Base-by-base conservation (phyloP, 345 rosid genomes). In the Hevea brasiliensis region DNA sequence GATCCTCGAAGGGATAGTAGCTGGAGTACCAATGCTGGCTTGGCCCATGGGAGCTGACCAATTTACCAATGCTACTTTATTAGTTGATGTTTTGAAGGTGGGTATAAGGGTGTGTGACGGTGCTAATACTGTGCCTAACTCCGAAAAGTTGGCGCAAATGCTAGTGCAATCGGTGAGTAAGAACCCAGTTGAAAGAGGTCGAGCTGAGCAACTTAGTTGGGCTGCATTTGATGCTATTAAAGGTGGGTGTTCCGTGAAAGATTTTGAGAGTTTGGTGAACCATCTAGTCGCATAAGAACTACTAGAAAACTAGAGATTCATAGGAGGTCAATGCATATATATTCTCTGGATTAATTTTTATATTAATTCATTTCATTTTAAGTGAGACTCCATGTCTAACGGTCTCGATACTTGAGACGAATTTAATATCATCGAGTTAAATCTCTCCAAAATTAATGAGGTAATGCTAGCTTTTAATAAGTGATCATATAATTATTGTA, bases 31-130 rank as follows among this genome's bases (percentile, higher is more conserved):
- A 13, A 80, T 92, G 89, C 79, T 91, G 62, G 76, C 89, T 7
- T 91, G 93, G 93, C 91, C 93, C 0, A 86, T 88, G 88, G 72
- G 78, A 35, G 89, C 90, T 0, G 92, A 90, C 73, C 97, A 90
- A 64, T 89, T 70, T 51, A 53, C 69, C 4, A 72, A 86, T 55
- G 88, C 89, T 27, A 45, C 59, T 23, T 76, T 87, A 29, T 53
- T 88, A 77, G 90, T 89, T 7, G 92, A 91, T 18, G 81, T 85
- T 73, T 51, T 86, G 48, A 78, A 76, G 42, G 85, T 84, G 2
- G 97, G 81, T 6, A 73, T 71, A 20, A 80, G 83, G 58, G 90
- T 81, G 2, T 77, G 89, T 0, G 89, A 87, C 64, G 92, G 86
- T n/a, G 77, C 81, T 0, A 58, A 69, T 0, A 72, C 72, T 0